A percentile compares a stretch with the other conserved stretches of the same genome.
These are phyloP conservation scores for Bipolaris cookei DNA, from an alignment of 2,329 filamentous ascomycete genomes.

Conservation along the genomic window DNA sequence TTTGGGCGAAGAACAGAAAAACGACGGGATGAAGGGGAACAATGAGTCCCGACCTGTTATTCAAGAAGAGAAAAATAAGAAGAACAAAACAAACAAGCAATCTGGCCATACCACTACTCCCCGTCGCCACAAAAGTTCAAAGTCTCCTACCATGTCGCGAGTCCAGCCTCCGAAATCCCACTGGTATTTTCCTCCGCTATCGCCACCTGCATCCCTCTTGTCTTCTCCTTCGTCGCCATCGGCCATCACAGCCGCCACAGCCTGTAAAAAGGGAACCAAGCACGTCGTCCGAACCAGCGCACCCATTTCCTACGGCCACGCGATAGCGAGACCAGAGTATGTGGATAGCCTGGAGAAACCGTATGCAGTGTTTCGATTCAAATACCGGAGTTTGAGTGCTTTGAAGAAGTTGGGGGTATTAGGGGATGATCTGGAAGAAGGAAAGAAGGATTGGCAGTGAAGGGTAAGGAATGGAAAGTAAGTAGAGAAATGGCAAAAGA, in stretches of 20 bases:
- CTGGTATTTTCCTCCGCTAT: constrained; percentile 37
- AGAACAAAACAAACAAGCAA: too few relatives aligned
- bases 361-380: constrained; percentile 59
- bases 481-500: too few relatives aligned
- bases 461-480: too few relatives aligned
- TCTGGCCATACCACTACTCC: too few relatives aligned
- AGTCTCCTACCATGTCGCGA: too few relatives aligned
- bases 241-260: constrained; percentile 16
- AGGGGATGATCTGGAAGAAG: too few relatives aligned
- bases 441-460: neutral
- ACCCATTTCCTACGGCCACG: constrained; percentile 50
- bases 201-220: neutral
- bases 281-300: constrained; percentile 46
- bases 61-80: too few relatives aligned
- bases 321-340: constrained; percentile 49
- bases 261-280: constrained; percentile 28
- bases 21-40: too few relatives aligned
- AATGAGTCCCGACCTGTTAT: too few relatives aligned
- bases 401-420: constrained; percentile 32
- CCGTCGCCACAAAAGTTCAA: too few relatives aligned
- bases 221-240: neutral
- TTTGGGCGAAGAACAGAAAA: too few relatives aligned
- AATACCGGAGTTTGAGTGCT: constrained; percentile 48
- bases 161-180: constrained; percentile 34
- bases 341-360: constrained; percentile 46